Percentiles rank a stretch among this genome's conserved stretches.
phyloP scores from a whole-genome alignment of 768 basidiomycete genomes.

The Rhodotorula babjevae region DNA sequence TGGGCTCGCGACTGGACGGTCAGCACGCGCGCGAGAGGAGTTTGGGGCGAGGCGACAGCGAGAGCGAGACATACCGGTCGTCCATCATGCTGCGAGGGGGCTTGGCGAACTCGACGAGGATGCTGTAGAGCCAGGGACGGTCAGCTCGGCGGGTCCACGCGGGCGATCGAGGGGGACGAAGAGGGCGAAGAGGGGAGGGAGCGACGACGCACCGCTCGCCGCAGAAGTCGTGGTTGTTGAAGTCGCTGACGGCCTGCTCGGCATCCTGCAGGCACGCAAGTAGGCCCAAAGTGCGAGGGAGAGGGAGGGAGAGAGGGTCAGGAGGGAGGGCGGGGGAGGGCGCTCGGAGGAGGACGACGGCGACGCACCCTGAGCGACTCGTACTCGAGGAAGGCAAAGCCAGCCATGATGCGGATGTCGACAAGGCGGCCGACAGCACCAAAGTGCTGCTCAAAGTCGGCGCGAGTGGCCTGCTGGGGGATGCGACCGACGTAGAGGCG shows the following conservation, averaged over 20 bases:
- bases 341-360: neutral
- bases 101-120: slow-evolving; percentile 94
- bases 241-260: slow-evolving; percentile 81
- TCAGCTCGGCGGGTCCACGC: neutral
- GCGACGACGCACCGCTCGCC: slow-evolving; percentile 62
- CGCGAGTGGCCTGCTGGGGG: slow-evolving; percentile 29
- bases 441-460: slow-evolving; percentile 39
- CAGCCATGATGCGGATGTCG: slow-evolving; percentile 47
- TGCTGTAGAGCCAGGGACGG: slow-evolving; percentile 52
- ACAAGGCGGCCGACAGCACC: slow-evolving; percentile 31
- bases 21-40: neutral
- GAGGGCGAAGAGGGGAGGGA: neutral
- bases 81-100: slow-evolving; percentile 51
- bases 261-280: slow-evolving; percentile 62
- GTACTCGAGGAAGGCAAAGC: slow-evolving; percentile 96
- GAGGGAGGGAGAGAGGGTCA: neutral
- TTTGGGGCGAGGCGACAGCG: neutral
- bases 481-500: slow-evolving; percentile 43
- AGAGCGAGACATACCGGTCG: slow-evolving; percentile 17
- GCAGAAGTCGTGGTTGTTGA: slow-evolving; percentile 79
- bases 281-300: too few species aligned
- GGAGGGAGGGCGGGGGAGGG: neutral
- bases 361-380: slow-evolving; percentile 65
- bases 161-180: slow-evolving; percentile 5
- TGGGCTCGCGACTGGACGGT: neutral